Conservation (phyloP, 257 asterid genomes). For the Jacaranda copaia region DNA sequence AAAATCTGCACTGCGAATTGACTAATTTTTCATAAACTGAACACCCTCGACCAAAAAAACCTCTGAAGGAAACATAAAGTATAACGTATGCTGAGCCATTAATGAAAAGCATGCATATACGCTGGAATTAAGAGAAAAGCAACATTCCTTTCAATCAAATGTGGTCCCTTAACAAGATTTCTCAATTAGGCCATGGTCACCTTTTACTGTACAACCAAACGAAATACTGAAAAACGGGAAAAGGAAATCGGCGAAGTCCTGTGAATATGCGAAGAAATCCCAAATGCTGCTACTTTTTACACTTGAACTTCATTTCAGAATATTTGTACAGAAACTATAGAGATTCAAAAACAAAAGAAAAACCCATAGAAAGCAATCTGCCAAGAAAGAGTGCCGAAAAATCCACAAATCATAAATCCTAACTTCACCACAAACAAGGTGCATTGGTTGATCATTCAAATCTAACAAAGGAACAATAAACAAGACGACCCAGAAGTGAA, state of each 20-base stretch:
- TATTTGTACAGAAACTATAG: not conserved
- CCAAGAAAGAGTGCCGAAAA: not conserved
- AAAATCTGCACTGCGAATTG: not conserved
- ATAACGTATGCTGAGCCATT: not conserved
- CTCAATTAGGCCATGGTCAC: not conserved
- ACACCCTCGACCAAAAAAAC: not conserved
- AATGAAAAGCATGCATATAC: not conserved
- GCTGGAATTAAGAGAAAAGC: not conserved
- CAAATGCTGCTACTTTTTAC: not conserved
- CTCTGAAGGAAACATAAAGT: not conserved
- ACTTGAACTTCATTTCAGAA: not conserved
- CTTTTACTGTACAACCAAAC: conserved; percentile 22
- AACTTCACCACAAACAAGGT: not conserved
- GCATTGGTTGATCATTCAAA: not conserved
- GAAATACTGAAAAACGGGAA: not conserved
- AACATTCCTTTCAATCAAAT: not conserved
- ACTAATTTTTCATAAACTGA: not conserved
- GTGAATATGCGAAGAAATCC: not conserved
- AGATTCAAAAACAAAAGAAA: not conserved
- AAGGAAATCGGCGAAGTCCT: not conserved
- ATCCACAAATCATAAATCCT: not conserved
- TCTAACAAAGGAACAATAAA: not conserved
- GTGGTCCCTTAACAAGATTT: conserved; percentile 13
- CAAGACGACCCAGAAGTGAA: not conserved
- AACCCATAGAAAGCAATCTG: not conserved